A percentile compares a stretch with the other conserved stretches of the same genome.
These are phyloP conservation scores for Paramecium sexaurelia DNA, from an alignment of 73 alveolate species.

Conservation along the genomic window DNA sequence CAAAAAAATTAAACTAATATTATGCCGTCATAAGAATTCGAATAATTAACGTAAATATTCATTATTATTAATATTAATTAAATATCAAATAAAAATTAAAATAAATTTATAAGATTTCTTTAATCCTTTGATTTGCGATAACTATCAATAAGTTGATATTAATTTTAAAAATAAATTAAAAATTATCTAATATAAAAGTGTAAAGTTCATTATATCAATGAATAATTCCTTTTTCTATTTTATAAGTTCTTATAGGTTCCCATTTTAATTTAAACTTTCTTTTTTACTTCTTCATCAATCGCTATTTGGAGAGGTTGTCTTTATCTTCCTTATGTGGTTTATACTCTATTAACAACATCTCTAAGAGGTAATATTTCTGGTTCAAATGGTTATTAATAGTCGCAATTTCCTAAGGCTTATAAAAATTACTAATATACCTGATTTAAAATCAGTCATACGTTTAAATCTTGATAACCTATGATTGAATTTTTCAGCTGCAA, in stretches of 20 bases:
- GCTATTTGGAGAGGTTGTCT: neutral
- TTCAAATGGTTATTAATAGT: neutral
- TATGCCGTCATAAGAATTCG: neutral
- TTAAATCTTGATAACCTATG: neutral
- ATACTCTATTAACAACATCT: neutral
- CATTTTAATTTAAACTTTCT: neutral
- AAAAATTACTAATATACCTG: neutral
- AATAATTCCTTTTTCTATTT: neutral
- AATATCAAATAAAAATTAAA: no score
- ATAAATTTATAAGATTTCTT: no score
- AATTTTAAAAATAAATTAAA: no score
- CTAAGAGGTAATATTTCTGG: neutral
- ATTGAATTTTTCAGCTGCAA: neutral
- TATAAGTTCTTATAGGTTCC: neutral
- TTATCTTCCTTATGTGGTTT: neutral
- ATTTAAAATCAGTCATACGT: constrained; percentile 14
- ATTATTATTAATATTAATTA: neutral
- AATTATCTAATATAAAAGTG: no score
- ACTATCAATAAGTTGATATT: no score
- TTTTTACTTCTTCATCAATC: neutral
- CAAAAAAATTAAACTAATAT: neutral
- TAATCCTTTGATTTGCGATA: no score
- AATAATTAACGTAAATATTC: neutral
- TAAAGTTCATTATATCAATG: neutral
- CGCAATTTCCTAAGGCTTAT: neutral